phyloP scores from a whole-genome alignment of 2,329 filamentous ascomycete species.

The Chrysoporthe cubensis region DNA sequence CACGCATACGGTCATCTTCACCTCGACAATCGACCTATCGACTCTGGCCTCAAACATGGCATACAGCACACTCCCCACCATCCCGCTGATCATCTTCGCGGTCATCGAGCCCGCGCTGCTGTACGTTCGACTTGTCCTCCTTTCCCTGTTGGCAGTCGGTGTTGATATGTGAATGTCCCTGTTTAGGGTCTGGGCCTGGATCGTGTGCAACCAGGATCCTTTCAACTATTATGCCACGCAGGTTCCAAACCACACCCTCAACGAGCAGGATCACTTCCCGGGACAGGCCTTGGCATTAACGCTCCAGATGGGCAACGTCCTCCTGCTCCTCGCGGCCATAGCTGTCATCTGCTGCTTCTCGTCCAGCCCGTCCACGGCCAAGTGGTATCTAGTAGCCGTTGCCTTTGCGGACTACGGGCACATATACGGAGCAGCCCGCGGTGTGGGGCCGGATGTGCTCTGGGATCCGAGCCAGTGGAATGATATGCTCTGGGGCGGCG shows the following conservation, averaged over 20 bases:
- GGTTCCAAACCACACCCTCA: constrained; percentile 31
- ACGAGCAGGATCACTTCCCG: constrained; percentile 25
- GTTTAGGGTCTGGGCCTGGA: constrained; percentile 29
- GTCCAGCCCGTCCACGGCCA: constrained; percentile 32
- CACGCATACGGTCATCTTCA: no score
- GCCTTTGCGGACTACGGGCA: constrained; percentile 42
- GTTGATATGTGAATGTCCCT: not conserved
- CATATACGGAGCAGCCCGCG: constrained; percentile 38
- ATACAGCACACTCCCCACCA: constrained; percentile 14
- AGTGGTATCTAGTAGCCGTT: constrained; percentile 36
- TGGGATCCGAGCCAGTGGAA: constrained; percentile 36
- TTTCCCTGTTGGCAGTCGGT: not conserved
- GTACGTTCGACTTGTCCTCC: not conserved
- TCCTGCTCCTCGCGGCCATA: constrained; percentile 38
- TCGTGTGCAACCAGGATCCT: constrained; percentile 34
- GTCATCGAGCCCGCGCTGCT: constrained; percentile 12
- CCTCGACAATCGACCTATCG: not conserved
- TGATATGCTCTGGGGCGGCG: constrained; percentile 35
- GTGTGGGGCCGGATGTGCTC: constrained; percentile 36
- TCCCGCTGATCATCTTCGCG: constrained; percentile 20
- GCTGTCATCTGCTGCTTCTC: constrained; percentile 39
- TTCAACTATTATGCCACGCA: constrained; percentile 36
- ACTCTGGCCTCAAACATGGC: constrained; percentile 2
- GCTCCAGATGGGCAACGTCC: constrained; percentile 38
- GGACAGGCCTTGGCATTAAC: constrained; percentile 33